Evolutionary conservation across 176 grass and related monocot species (phyloP), one percentile per base, ranked within the genome.

Genomic region (Carex kokanica): DNA sequence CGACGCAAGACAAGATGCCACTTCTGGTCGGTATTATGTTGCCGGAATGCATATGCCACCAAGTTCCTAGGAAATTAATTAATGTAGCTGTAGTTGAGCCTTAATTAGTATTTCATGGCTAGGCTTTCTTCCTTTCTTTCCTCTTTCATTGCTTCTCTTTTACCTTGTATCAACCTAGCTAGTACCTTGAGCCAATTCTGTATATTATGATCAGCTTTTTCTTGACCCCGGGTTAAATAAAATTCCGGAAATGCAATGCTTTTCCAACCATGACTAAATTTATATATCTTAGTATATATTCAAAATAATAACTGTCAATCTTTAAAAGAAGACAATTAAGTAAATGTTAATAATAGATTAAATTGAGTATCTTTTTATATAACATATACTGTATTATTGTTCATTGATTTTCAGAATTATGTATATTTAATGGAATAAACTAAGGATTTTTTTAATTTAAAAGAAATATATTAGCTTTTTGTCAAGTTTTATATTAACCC

Each of bases 21-120:
- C 80, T 21, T 93, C 95, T 0, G 92, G 95, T 1, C 90, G 90
- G 17, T 98, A 91, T 84, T 95, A 93, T 29, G 89, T 98, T 25
- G 84, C 95, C 10, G 92, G 92, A 59, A 83, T 63, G 72, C 82
- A 95, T 61, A 77, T 78, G 4, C 65, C 62, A 1, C 82, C 62
- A 7, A 32, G 69, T 43, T 83, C 82, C 83, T 2, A 54, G 60
- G 64, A 72, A 45, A 43, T 38, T 11, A 49, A 43, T 43, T 70
- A 68, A 17, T 84, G 64, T 60, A 80, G 55, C 53, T 74, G 15
- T 60, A 81, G 18, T 81, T 74, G 52, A 87, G 8, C 11, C 27
- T 27, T 81, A n/a, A n/a, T n/a, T n/a, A 20, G 24, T 49, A 49
- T 2, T 29, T 64, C 56, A 70, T 53, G 34, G 21, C 16, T 71